These are phyloP conservation scores for Phytophthora podocarpi DNA, from an alignment of 352 stramenopile species.

Conservation along the genomic window DNA sequence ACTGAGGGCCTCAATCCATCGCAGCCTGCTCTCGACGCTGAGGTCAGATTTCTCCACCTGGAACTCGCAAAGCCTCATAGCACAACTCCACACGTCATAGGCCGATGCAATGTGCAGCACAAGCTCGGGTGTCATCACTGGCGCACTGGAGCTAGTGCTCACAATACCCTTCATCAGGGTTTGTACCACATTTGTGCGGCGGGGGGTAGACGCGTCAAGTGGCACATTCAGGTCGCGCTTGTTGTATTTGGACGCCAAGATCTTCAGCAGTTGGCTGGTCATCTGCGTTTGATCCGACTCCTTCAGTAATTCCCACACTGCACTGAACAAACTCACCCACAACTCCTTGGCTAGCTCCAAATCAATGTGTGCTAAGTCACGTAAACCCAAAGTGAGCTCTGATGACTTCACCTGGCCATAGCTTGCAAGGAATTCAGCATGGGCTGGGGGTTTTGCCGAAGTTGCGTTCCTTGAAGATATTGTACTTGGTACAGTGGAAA, in stretches of 20 bases:
- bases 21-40: constrained; percentile 71
- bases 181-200: constrained; percentile 85
- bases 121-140: constrained; percentile 85
- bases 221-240: constrained; percentile 85
- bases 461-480: neutral
- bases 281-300: constrained; percentile 60
- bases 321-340: constrained; percentile 78
- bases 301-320: constrained; percentile 56
- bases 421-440: constrained; percentile 35
- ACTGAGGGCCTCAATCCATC: constrained; percentile 88
- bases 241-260: constrained; percentile 89
- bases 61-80: constrained; percentile 78
- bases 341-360: constrained; percentile 85
- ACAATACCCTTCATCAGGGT: constrained; percentile 84
- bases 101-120: constrained; percentile 81
- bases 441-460: constrained; percentile 11
- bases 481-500: constrained; percentile 4
- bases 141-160: constrained; percentile 49
- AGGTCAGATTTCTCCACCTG: constrained; percentile 78
- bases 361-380: constrained; percentile 80
- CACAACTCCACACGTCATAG: constrained; percentile 85
- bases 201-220: constrained; percentile 43
- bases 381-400: constrained; percentile 59
- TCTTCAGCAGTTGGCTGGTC: constrained; percentile 69
- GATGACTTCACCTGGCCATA: constrained; percentile 39